Evolutionary conservation across 306 rosid species (phyloP).

Genomic region (Ziziphus jujuba): DNA sequence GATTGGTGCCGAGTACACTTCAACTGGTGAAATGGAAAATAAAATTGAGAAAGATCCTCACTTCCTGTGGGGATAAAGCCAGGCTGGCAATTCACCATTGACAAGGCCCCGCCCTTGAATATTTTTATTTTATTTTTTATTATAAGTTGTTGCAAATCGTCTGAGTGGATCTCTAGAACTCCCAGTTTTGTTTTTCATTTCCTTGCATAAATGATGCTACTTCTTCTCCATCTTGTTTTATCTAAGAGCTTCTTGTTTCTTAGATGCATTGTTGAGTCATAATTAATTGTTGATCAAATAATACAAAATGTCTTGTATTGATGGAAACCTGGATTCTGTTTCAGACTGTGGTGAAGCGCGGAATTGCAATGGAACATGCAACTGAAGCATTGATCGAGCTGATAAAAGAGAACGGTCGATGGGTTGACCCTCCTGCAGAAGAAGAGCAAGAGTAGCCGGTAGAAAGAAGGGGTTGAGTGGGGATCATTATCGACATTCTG

Average conservation of each 20-base stretch:
- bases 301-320: conserved; percentile 10
- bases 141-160: too few relatives aligned
- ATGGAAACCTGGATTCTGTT: conserved; percentile 25
- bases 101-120: too few relatives aligned
- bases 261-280: background rate
- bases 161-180: too few relatives aligned
- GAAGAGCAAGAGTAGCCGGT: conserved; percentile 32
- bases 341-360: conserved; percentile 94
- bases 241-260: background rate
- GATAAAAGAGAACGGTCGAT: conserved; percentile 86
- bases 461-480: background rate
- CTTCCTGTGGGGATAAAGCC: too few relatives aligned
- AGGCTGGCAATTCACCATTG: too few relatives aligned
- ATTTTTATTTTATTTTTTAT: too few relatives aligned
- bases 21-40: background rate
- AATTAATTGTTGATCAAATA: background rate
- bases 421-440: conserved; percentile 87
- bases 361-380: conserved; percentile 86
- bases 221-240: background rate
- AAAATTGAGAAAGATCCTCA: too few relatives aligned
- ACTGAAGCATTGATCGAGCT: conserved; percentile 90
- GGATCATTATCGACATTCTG: background rate
- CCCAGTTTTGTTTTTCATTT: background rate
- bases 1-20: background rate
- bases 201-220: background rate